Evolutionary conservation across 202 grass and related monocot genomes (phyloP).

Genomic region (Schoenoplectus triqueter): DNA sequence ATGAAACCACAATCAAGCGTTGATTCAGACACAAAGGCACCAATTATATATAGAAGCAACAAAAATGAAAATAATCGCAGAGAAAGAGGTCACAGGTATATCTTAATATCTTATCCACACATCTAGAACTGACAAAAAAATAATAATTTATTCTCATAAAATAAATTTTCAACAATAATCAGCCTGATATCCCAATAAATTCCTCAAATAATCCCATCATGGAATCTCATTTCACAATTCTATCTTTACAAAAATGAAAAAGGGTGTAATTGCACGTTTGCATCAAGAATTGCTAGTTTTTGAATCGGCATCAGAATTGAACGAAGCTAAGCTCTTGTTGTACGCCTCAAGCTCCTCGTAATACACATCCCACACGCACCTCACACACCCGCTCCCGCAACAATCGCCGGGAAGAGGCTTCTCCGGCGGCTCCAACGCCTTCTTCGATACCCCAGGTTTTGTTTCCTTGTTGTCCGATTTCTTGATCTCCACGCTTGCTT

Average conservation of each 20-base stretch:
- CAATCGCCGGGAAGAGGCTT: constrained; percentile 95
- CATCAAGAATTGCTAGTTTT: constrained; percentile 42
- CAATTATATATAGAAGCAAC: background rate
- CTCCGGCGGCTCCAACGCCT: constrained; percentile 61
- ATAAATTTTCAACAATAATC: constrained; percentile 25
- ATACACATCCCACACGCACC: constrained; percentile 92
- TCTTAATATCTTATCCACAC: too few relatives aligned
- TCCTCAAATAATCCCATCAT: background rate
- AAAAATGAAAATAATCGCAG: background rate
- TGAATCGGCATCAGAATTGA: constrained; percentile 28
- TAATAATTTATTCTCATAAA: constrained; percentile 10
- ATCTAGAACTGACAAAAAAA: background rate
- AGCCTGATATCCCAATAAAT: constrained; percentile 1
- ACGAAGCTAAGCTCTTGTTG: constrained; percentile 47
- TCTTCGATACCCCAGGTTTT: background rate
- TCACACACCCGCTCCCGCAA: constrained; percentile 92
- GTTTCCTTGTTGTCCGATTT: constrained; percentile 30
- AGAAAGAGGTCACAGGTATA: background rate
- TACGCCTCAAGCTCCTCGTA: constrained; percentile 91
- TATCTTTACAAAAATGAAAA: background rate
- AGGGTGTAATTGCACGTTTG: background rate
- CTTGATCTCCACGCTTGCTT: constrained; percentile 25
- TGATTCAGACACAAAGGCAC: constrained; percentile 11
- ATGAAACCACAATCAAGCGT: background rate
- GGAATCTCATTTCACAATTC: background rate